These are phyloP conservation scores for Kwoniella botswanensis DNA, from an alignment of 768 basidiomycete genomes.

Conservation along the genomic window DNA sequence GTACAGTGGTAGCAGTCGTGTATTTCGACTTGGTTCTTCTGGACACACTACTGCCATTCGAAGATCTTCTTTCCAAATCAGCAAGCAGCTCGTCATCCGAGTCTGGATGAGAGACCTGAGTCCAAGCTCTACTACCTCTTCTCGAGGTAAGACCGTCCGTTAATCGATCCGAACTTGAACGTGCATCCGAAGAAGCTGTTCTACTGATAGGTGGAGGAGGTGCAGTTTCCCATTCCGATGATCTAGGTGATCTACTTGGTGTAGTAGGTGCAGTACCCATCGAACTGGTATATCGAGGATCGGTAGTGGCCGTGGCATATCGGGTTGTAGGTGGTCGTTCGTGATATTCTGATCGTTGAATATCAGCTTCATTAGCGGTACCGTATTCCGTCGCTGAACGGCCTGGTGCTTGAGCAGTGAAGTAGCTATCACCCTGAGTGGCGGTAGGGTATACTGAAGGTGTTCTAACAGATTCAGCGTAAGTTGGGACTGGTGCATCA, in stretches of 20 bases:
- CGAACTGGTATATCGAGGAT: constrained; percentile 2
- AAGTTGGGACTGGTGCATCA: constrained; percentile 33
- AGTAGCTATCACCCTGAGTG: constrained; percentile 7
- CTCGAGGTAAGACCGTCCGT: constrained; percentile 18
- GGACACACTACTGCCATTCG: constrained; percentile 32
- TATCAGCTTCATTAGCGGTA: constrained; percentile 4
- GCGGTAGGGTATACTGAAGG: constrained; percentile 3
- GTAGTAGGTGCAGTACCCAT: constrained; percentile 13
- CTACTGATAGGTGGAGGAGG: constrained; percentile 39
- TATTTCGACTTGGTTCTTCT: constrained; percentile 14
- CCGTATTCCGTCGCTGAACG: not conserved
- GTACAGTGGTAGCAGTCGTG: not conserved
- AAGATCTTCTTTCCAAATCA: constrained; percentile 48
- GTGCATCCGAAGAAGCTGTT: constrained; percentile 11
- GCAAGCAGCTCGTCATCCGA: constrained; percentile 41
- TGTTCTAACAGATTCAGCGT: not conserved
- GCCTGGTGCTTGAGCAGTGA: not conserved
- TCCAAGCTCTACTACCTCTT: constrained; percentile 29
- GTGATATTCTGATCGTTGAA: constrained; percentile 7
- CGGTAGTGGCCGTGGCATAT: constrained; percentile 6
- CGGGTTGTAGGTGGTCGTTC: constrained; percentile 19
- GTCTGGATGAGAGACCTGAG: constrained; percentile 44
- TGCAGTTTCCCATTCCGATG: constrained; percentile 33
- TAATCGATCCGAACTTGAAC: constrained; percentile 6
- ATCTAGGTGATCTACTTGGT: constrained; percentile 2